A percentile compares a stretch with the other conserved stretches of the same genome.
Evolutionary conservation across 306 rosid species (phyloP).

Genomic region (Pterocarpus macrocarpus): DNA sequence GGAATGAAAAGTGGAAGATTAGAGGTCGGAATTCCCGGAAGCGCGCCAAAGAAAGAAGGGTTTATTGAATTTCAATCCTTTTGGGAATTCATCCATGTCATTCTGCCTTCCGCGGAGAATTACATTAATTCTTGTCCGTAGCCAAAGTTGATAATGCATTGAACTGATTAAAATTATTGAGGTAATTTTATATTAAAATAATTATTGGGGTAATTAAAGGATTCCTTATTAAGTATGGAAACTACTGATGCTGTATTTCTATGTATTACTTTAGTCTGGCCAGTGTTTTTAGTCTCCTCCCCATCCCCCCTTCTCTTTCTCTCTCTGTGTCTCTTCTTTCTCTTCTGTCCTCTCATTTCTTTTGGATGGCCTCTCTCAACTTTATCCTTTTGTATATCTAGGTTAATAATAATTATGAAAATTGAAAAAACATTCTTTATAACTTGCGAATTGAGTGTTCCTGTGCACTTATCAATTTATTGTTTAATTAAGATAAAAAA

Average conservation of each 20-base stretch:
- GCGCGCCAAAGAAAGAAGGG: conserved; percentile 80
- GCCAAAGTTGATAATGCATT: neutral
- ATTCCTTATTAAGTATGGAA: neutral
- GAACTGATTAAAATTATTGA: neutral
- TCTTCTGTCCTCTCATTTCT: too few species aligned
- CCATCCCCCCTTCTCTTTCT: too few species aligned
- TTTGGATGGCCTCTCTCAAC: too few species aligned
- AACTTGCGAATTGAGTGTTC: too few species aligned
- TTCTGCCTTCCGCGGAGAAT: neutral
- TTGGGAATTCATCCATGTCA: neutral
- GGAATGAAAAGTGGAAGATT: conserved; percentile 86
- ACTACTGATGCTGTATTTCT: neutral
- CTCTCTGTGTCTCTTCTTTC: too few species aligned
- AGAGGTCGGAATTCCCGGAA: conserved; percentile 61
- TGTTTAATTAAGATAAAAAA: too few species aligned
- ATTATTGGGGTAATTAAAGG: neutral
- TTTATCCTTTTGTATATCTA: too few species aligned
- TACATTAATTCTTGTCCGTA: conserved; percentile 1
- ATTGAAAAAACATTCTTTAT: too few species aligned
- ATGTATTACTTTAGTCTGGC: neutral
- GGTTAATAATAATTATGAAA: too few species aligned
- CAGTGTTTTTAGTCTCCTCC: neutral
- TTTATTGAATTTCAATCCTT: conserved; percentile 29
- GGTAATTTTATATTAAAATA: neutral
- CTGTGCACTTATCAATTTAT: too few species aligned